These are phyloP conservation scores for Brassica incana DNA, from an alignment of 345 rosid species.

Conservation along the genomic window DNA sequence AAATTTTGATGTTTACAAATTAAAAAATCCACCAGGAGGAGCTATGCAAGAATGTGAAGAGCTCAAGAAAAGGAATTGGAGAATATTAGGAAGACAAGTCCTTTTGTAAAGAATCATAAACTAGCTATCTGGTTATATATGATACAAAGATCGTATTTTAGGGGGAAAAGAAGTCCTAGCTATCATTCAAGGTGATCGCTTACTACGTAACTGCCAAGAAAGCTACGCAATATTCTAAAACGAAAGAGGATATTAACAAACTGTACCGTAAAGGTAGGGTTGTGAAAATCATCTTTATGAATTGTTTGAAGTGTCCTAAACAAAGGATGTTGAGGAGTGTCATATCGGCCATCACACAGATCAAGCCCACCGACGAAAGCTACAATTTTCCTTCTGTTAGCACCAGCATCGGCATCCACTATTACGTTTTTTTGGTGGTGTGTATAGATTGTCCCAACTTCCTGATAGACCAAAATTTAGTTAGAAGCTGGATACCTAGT, in stretches of 20 bases:
- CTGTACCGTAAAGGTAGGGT: constrained; percentile 59
- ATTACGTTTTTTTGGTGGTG: constrained; percentile 96
- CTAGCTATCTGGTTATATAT: background rate
- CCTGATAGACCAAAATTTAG: constrained; percentile 49
- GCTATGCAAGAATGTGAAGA: constrained; percentile 3
- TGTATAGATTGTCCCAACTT: constrained; percentile 87
- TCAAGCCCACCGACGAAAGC: constrained; percentile 98
- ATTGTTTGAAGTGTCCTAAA: constrained; percentile 68
- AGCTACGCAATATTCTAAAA: background rate
- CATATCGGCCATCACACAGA: constrained; percentile 92
- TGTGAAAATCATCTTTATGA: constrained; percentile 91
- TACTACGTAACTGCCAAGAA: constrained; percentile 15
- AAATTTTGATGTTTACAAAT: constrained; percentile 9
- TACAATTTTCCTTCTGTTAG: constrained; percentile 67
- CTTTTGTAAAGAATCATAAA: background rate
- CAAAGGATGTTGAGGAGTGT: constrained; percentile 78
- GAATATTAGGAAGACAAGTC: background rate
- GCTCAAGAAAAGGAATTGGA: background rate
- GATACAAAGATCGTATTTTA: constrained; percentile 1
- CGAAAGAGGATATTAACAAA: constrained; percentile 2
- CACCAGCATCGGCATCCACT: constrained; percentile 89
- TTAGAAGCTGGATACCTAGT: constrained; percentile 11
- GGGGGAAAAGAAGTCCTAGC: background rate
- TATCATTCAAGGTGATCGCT: background rate
- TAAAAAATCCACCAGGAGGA: background rate